Percentiles rank a stretch among this genome's conserved stretches.
Evolutionary conservation across 1,284 basidiomycete species (phyloP).

Genomic region (Grifola frondosa): DNA sequence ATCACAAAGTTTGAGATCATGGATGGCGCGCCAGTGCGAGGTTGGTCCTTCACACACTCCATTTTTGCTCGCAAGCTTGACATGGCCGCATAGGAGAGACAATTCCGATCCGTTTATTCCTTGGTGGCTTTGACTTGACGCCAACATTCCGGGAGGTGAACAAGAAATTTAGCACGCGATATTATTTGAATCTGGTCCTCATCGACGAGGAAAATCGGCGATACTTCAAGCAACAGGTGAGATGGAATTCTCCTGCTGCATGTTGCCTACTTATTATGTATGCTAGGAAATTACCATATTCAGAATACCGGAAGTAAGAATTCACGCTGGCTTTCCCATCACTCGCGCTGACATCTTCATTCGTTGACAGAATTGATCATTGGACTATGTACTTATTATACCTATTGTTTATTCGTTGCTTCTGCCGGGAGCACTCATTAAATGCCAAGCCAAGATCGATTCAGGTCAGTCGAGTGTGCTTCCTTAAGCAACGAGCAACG

Average conservation of each 20-base stretch:
- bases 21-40: slow-evolving; percentile 94
- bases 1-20: slow-evolving; percentile 99
- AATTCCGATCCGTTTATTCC: slow-evolving; percentile 95
- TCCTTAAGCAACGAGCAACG: too few species aligned
- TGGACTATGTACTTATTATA: slow-evolving; percentile 27
- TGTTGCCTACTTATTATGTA: slow-evolving; percentile 1
- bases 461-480: too few species aligned
- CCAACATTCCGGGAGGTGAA: slow-evolving; percentile 99
- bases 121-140: slow-evolving; percentile 97
- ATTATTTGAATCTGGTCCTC: slow-evolving; percentile 95
- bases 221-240: slow-evolving; percentile 87
- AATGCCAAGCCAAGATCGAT: too few species aligned
- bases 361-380: slow-evolving; percentile 23
- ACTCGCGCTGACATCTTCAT: not conserved
- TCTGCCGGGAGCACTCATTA: too few species aligned
- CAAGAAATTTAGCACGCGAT: slow-evolving; percentile 97
- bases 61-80: not conserved
- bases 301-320: slow-evolving; percentile 69
- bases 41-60: slow-evolving; percentile 37
- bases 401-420: slow-evolving; percentile 29
- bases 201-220: slow-evolving; percentile 97
- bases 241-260: not conserved
- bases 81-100: slow-evolving; percentile 75
- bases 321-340: not conserved
- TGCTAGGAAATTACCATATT: slow-evolving; percentile 70